Evolutionary conservation across 2,329 filamentous ascomycete species (phyloP), one percentile per base, ranked within the genome.

Genomic region (Cyclaneusma minus): DNA sequence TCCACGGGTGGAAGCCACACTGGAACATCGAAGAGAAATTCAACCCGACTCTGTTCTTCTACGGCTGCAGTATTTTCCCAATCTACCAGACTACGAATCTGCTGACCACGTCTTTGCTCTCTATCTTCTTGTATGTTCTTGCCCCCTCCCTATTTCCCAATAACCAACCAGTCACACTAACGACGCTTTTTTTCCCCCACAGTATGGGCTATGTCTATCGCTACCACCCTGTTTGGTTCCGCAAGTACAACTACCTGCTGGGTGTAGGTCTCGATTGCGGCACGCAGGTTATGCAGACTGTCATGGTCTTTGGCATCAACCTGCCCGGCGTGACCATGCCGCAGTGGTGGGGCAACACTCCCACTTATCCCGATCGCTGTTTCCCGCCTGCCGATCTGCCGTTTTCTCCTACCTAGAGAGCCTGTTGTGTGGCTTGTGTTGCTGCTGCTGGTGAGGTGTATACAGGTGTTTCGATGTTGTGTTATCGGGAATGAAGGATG

Each of bases 161-260:
- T n/a, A n/a, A n/a, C n/a, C n/a, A n/a, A n/a, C n/a, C n/a, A n/a
- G n/a, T n/a, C n/a, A n/a, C n/a, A n/a, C n/a, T n/a, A n/a, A n/a
- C n/a, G n/a, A n/a, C n/a, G n/a, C n/a, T n/a, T n/a, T n/a, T n/a
- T n/a, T n/a, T 11, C 6, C 19, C 14, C 14, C 22, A 9, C 18
- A 30, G 27, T 29, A 47, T 46, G 45, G 45, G 44, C 2, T 45
- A 45, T 23, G 29, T 44, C 19, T 35, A 41, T 6, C 30, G 42
- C 2, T 48, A 45, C 28, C 42, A 41, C 15, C 38, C 39, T 1
- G 41, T 37, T 12, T 56, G 52, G 52, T 56, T 54, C 45, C 42
- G 47, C 5, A 55, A 55, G 36, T 56, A 56, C 33, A 55, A 55
- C 33, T 55, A 55, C 32, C 42, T 56, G n/a, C 39, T 55, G 4